A percentile compares a stretch with the other conserved stretches of the same genome.
phyloP scores from a whole-genome alignment of 1,284 basidiomycete species.

The Rhodotorula sp. region DNA sequence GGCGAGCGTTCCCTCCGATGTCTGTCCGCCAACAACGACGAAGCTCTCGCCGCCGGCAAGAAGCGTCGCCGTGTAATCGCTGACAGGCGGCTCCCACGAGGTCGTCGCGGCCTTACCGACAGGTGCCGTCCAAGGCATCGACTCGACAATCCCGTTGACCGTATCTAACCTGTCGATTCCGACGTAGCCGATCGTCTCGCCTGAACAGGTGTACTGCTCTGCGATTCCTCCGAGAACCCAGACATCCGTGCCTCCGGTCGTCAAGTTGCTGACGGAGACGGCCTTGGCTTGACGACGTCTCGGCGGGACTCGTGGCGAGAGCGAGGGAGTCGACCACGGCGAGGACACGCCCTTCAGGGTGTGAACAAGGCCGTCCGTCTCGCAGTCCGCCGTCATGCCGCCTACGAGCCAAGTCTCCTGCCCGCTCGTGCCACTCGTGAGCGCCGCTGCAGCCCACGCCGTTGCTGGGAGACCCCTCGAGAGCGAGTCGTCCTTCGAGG shows the following conservation, averaged over 20 bases:
- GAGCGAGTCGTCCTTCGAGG: conserved; percentile 25
- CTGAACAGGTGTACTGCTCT: conserved; percentile 40
- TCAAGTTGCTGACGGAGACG: conserved; percentile 13
- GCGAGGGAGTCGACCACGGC: conserved; percentile 2
- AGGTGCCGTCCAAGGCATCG: conserved; percentile 22
- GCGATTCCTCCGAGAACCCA: conserved; percentile 43
- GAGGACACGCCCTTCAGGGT: conserved; percentile 8
- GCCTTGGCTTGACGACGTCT: conserved; percentile 27
- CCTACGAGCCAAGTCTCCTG: conserved; percentile 44
- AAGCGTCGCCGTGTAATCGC: conserved; percentile 42
- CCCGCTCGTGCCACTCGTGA: conserved; percentile 11
- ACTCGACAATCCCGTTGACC: conserved; percentile 15
- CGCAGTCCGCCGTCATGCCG: conserved; percentile 43
- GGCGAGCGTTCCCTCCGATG: conserved; percentile 39
- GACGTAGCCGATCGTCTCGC: conserved; percentile 40
- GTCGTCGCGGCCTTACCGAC: not conserved
- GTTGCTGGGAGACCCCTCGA: conserved; percentile 35
- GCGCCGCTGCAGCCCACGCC: conserved; percentile 41
- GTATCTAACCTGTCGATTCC: conserved; percentile 42
- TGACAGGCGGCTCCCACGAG: conserved; percentile 38
- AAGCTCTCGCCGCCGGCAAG: conserved; percentile 29
- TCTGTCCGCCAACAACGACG: conserved; percentile 47
- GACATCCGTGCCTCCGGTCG: conserved; percentile 28
- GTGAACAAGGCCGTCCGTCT: conserved; percentile 17
- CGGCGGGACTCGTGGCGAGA: conserved; percentile 18